phyloP scores from a whole-genome alignment of 345 rosid species.

The Passiflora organensis region DNA sequence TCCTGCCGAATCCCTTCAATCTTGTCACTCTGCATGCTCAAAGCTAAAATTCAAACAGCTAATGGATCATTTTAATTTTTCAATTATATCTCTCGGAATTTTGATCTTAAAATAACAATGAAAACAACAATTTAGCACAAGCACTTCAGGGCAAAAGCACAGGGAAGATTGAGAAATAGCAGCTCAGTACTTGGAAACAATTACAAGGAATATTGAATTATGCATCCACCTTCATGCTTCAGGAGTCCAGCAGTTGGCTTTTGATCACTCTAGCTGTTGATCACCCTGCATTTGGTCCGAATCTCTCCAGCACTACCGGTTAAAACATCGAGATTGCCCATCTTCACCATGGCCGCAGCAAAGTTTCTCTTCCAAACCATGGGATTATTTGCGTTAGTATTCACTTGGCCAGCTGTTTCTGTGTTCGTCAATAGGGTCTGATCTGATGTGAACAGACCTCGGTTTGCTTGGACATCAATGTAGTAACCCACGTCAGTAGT shows the following conservation, averaged over 20 bases:
- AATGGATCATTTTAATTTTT: too few relatives aligned
- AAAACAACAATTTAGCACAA: too few relatives aligned
- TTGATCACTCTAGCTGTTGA: conserved; percentile 9
- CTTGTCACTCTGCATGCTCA: too few relatives aligned
- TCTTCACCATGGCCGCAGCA: conserved; percentile 27
- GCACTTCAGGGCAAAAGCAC: too few relatives aligned
- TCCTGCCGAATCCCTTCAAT: too few relatives aligned
- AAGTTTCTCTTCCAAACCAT: conserved; percentile 16
- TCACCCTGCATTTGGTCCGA: conserved; percentile 15
- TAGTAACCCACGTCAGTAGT: conserved; percentile 13
- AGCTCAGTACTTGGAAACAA: too few relatives aligned
- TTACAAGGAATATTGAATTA: too few relatives aligned
- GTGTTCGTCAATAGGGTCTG: conserved; percentile 19
- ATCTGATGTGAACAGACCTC: conserved; percentile 25
- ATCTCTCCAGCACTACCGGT: conserved; percentile 19
- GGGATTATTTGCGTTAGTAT: conserved; percentile 9
- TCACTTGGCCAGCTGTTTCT: conserved; percentile 13
- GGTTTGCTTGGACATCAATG: conserved; percentile 9
- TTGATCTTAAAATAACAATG: too few relatives aligned
- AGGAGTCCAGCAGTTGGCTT: not conserved
- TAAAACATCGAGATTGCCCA: conserved; percentile 17
- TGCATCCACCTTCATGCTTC: too few relatives aligned
- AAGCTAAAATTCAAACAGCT: too few relatives aligned
- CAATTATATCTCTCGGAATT: too few relatives aligned
- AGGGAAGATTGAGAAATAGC: too few relatives aligned